Conservation (phyloP, 139 green algal genomes). For the Picochlorum sp. region DNA sequence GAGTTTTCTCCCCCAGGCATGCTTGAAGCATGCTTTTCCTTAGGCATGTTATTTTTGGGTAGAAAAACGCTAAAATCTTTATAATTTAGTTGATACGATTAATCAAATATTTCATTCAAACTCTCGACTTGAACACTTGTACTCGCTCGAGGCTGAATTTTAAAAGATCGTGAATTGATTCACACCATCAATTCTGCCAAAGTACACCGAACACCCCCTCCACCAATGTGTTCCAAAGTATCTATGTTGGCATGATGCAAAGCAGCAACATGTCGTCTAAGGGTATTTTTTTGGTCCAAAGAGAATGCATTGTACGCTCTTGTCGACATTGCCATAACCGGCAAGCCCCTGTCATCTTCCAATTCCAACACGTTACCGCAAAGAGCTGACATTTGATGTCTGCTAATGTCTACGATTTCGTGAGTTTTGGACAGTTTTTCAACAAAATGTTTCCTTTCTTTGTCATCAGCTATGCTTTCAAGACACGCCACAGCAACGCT, state of each 20-base stretch:
- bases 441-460: conserved; percentile 57
- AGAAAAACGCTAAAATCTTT: conserved; percentile 33
- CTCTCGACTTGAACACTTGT: no score
- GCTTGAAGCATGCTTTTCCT: conserved; percentile 45
- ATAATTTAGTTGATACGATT: not conserved
- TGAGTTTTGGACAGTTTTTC: conserved; percentile 32
- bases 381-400: conserved; percentile 73
- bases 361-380: conserved; percentile 92
- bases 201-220: conserved; percentile 82
- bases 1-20: conserved; percentile 27
- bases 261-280: conserved; percentile 59
- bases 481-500: conserved; percentile 82
- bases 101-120: no score
- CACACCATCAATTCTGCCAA: conserved; percentile 80
- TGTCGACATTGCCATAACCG: conserved; percentile 76
- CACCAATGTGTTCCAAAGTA: conserved; percentile 84
- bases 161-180: no score
- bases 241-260: conserved; percentile 81
- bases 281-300: conserved; percentile 44
- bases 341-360: conserved; percentile 62
- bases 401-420: conserved; percentile 76
- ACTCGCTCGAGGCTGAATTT: no score
- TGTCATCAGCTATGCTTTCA: conserved; percentile 58
- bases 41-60: conserved; percentile 56
- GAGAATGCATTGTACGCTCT: conserved; percentile 81